Evolutionary conservation across 441 rosid species (phyloP), one percentile per base, ranked within the genome.

Genomic region (Cnidoscolus chayamansa): DNA sequence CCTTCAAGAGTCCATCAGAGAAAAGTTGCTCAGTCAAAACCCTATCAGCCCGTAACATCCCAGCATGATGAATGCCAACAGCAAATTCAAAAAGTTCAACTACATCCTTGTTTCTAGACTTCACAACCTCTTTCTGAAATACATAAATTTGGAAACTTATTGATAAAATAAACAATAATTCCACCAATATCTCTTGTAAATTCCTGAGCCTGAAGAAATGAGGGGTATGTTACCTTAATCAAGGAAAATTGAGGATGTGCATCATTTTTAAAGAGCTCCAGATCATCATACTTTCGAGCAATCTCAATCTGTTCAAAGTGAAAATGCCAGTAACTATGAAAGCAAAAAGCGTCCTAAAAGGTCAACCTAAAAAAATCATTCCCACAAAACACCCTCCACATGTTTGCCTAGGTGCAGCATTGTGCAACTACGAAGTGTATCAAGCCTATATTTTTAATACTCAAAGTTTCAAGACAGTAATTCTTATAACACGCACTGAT

Each of bases 31-130:
- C 99, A 17, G 99, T 95, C 77, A 95, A 89, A 79, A 93, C 90
- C 79, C 99, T 87, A 79, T 95, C 99, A 79, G 93, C 78, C 72
- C 99, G 90, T 80, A 95, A 81, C 98, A 95, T 95, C 76, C 99
- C 99, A 74, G 99, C 99, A 81, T 95, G 97, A 87, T 95, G 99
- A 80, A 95, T 83, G 57, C 99, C 99, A 71, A 88, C 48, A n/a
- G 90, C 97, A 71, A 53, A 74, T 69, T 85, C 96, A 80, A 95
- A 95, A 61, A 95, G 91, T 74, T 88, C 82, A 75, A 87, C 91
- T 67, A 95, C 87, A 85, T 95, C 98, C 82, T 86, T 92, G 86
- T 95, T 95, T 85, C 99, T 92, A 62, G 99, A 95, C 86, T 95
- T 95, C 20, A 81, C 79, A 69, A 95, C 97, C 54, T 95, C 99